Percentiles rank a stretch among this genome's conserved stretches.
phyloP scores from a whole-genome alignment of 192 early-diverging fungal genomes.

The Coemansia sp. region DNA sequence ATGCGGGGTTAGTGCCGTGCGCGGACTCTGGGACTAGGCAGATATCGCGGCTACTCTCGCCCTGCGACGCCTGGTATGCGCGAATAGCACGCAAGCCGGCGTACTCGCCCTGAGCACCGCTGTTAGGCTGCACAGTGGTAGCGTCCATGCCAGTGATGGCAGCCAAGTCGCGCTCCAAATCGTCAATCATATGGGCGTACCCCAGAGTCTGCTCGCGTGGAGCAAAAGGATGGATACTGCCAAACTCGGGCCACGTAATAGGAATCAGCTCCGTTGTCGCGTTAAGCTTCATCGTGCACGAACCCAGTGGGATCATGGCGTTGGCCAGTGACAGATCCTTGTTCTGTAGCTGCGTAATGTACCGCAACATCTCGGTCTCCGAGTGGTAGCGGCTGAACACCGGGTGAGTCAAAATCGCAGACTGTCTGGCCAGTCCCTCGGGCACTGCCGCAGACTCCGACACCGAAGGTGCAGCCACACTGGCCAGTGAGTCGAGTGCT shows the following conservation, averaged over 20 bases:
- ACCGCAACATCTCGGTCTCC: conserved; percentile 98
- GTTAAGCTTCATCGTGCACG: conserved; percentile 99
- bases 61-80: conserved; percentile 86
- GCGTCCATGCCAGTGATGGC: conserved; percentile 94
- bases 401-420: conserved; percentile 81
- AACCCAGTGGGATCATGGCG: conserved; percentile 99
- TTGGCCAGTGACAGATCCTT: conserved; percentile 98
- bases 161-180: conserved; percentile 86
- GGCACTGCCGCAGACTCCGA: conserved; percentile 61
- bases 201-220: conserved; percentile 93
- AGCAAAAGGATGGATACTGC: conserved; percentile 94
- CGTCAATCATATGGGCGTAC: conserved; percentile 84
- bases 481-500: conserved; percentile 53
- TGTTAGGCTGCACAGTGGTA: conserved; percentile 97
- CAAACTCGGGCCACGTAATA: conserved; percentile 98
- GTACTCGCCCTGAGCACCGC: conserved; percentile 99
- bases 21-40: conserved; percentile 98
- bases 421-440: conserved; percentile 67
- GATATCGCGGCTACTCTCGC: conserved; percentile 83
- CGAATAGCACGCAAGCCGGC: conserved; percentile 93
- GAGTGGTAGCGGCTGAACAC: conserved; percentile 97
- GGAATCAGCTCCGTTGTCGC: conserved; percentile 99
- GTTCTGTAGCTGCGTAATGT: conserved; percentile 91
- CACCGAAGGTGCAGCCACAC: conserved; percentile 55
- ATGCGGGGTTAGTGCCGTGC: conserved; percentile 99